Evolutionary conservation across 1,284 basidiomycete genomes (phyloP).

Genomic region (Ustilago loliicola): DNA sequence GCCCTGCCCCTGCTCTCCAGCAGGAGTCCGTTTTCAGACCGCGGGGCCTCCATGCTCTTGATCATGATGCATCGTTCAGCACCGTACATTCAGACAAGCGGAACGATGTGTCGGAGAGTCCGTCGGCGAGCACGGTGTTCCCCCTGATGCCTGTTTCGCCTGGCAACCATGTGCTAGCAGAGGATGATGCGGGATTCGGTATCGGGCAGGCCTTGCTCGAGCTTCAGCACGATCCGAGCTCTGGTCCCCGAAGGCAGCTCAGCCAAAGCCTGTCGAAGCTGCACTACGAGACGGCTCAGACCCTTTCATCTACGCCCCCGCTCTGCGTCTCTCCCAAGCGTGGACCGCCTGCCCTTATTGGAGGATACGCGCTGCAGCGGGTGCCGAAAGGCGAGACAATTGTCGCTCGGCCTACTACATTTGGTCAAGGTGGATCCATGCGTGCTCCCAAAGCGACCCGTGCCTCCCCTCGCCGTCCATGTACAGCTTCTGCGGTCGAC

Average conservation of each 20-base stretch:
- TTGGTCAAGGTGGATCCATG: background rate
- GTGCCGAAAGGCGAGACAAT: background rate
- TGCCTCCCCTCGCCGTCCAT: constrained; percentile 13
- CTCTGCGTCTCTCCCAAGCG: background rate
- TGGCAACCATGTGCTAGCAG: background rate
- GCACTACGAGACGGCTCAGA: background rate
- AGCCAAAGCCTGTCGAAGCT: background rate
- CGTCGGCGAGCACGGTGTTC: constrained; percentile 4
- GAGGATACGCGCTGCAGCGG: constrained; percentile 6
- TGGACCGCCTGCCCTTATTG: background rate
- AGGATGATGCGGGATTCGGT: constrained; percentile 9
- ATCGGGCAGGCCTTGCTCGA: constrained; percentile 18
- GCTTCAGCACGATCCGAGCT: background rate
- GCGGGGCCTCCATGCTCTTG: constrained; percentile 15
- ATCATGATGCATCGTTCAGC: constrained; percentile 14
- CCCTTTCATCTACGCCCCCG: background rate
- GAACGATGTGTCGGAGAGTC: constrained; percentile 9
- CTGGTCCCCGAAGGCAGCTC: background rate
- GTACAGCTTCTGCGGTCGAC: constrained; percentile 30
- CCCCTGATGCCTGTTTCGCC: constrained; percentile 13
- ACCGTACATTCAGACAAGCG: background rate
- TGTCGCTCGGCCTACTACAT: background rate
- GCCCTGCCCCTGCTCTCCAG: background rate
- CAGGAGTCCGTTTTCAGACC: constrained; percentile 16
- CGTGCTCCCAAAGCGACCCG: background rate